These are phyloP conservation scores for Clitoria ternatea DNA, from an alignment of 306 rosid genomes.

Conservation along the genomic window DNA sequence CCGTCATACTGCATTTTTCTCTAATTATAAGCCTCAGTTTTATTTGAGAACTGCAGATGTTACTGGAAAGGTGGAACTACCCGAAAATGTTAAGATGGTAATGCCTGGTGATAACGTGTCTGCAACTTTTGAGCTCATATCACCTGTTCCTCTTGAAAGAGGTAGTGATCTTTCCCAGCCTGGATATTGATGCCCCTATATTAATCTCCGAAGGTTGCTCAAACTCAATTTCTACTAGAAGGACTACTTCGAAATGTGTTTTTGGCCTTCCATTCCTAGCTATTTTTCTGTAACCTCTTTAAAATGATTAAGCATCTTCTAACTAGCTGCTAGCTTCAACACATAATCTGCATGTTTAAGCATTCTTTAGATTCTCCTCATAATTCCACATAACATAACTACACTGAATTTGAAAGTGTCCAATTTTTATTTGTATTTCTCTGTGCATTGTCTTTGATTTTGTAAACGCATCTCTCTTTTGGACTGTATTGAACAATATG, in stretches of 20 bases:
- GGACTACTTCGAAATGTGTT: neutral
- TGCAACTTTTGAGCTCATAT: slow-evolving; percentile 76
- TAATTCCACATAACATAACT: too few species aligned
- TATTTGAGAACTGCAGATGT: slow-evolving; percentile 89
- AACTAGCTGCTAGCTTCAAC: neutral
- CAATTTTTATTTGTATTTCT: neutral
- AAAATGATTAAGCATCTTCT: neutral
- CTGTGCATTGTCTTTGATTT: neutral
- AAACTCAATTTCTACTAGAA: neutral
- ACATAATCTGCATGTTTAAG: neutral
- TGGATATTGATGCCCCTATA: too few species aligned
- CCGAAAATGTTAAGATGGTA: slow-evolving; percentile 81
- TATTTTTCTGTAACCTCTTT: neutral
- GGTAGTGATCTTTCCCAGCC: slow-evolving; percentile 31
- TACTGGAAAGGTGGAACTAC: slow-evolving; percentile 81
- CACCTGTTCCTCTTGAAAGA: slow-evolving; percentile 81
- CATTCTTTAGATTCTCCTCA: neutral
- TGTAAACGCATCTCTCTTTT: neutral
- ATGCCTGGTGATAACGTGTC: slow-evolving; percentile 92
- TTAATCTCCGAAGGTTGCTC: too few species aligned
- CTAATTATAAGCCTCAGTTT: slow-evolving; percentile 89
- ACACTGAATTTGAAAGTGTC: neutral
- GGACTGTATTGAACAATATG: neutral
- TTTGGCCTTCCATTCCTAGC: neutral
- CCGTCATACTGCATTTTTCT: slow-evolving; percentile 90